Conservation (phyloP, 192 early-diverging fungal genomes). For the Mortierella alpina region DNA sequence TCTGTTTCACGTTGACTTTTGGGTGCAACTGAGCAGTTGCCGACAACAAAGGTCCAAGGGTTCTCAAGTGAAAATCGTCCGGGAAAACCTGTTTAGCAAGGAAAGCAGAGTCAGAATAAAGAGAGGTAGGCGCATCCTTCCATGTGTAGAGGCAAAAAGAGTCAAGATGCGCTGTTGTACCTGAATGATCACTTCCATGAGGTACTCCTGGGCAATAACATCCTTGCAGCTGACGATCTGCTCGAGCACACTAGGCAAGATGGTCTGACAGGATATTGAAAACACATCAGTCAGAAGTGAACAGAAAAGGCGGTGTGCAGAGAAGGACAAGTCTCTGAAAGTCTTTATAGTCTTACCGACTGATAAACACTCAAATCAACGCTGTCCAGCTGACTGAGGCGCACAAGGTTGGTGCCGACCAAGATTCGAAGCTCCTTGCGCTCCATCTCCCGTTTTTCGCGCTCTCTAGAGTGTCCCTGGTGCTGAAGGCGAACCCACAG, state of each 20-base stretch:
- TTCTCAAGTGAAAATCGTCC: constrained; percentile 96
- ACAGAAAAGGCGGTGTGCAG: neutral
- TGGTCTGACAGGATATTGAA: constrained; percentile 56
- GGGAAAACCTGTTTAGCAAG: constrained; percentile 80
- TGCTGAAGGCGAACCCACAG: constrained; percentile 99
- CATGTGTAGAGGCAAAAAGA: neutral
- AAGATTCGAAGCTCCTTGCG: constrained; percentile 93
- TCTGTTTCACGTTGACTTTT: constrained; percentile 96
- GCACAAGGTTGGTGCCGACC: constrained; percentile 96
- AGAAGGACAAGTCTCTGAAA: neutral
- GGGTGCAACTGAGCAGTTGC: constrained; percentile 92
- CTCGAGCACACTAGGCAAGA: constrained; percentile 92
- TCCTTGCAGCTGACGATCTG: constrained; percentile 98
- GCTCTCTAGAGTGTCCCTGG: constrained; percentile 93
- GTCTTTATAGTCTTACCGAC: constrained; percentile 48
- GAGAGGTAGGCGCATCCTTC: neutral
- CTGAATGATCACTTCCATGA: constrained; percentile 99
- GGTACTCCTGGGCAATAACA: constrained; percentile 98
- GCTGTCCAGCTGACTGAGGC: constrained; percentile 91
- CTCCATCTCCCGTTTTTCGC: constrained; percentile 96
- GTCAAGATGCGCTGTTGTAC: constrained; percentile 52
- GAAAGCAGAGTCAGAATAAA: neutral
- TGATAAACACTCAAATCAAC: constrained; percentile 88
- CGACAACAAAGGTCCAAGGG: constrained; percentile 88
- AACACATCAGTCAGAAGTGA: neutral